These are phyloP conservation scores for Penicillium canariense DNA, from an alignment of 495 filamentous ascomycete species.

Conservation along the genomic window DNA sequence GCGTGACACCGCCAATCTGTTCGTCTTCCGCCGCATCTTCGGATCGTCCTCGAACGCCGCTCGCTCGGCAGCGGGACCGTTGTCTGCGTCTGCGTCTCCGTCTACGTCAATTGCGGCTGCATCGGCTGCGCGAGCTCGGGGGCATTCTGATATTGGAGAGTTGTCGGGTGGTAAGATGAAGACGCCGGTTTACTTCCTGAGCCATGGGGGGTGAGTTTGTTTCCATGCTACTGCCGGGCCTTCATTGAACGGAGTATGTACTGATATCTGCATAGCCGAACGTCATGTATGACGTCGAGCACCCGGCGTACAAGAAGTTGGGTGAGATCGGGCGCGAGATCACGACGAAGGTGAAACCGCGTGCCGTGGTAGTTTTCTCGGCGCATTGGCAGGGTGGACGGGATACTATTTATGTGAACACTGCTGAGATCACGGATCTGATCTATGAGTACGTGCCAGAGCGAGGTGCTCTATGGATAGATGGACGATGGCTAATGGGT, in stretches of 20 bases:
- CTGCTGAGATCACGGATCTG: conserved; percentile 63
- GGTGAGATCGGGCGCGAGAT: conserved; percentile 72
- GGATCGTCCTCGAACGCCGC: conserved; percentile 15
- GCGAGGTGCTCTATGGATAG: not conserved
- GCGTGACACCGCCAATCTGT: conserved; percentile 33
- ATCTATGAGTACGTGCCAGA: conserved; percentile 74
- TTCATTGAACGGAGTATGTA: not conserved
- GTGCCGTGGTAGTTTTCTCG: conserved; percentile 81
- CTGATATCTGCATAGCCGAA: conserved; percentile 52
- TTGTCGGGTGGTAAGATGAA: conserved; percentile 19
- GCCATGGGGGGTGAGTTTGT: conserved; percentile 68
- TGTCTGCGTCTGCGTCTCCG: conserved; percentile 2
- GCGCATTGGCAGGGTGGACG: conserved; percentile 75
- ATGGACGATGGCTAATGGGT: not conserved
- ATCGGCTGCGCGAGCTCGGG: not conserved
- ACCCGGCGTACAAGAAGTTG: conserved; percentile 73
- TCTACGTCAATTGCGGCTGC: not conserved
- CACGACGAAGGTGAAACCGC: conserved; percentile 73
- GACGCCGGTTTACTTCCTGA: conserved; percentile 75
- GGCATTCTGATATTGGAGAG: not conserved
- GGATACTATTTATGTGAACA: conserved; percentile 68
- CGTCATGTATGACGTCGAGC: conserved; percentile 68
- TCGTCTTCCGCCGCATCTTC: conserved; percentile 28
- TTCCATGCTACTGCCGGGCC: not conserved
- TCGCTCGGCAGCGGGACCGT: conserved; percentile 2